A percentile compares a stretch with the other conserved stretches of the same genome.
These are phyloP conservation scores for Acanthamoeba triangularis DNA, from an alignment of 208 protist genomes.

Conservation along the genomic window DNA sequence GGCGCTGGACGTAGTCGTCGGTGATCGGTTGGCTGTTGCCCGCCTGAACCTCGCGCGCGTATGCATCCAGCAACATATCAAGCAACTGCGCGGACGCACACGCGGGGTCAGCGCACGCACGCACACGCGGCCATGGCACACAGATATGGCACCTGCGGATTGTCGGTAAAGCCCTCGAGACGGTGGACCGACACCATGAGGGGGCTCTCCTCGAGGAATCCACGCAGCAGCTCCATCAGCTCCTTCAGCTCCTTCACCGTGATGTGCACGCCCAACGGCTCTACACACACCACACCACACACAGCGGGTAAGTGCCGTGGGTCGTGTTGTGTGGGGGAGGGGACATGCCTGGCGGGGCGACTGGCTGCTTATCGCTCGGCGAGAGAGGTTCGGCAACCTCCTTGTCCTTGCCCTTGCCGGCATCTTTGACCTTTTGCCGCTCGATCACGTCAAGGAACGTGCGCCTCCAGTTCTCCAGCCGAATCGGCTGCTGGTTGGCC, in stretches of 20 bases:
- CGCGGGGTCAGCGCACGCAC: background rate
- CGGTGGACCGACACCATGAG: slow-evolving; percentile 9
- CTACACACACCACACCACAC: background rate
- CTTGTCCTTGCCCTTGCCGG: slow-evolving; percentile 22
- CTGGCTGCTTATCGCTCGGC: background rate
- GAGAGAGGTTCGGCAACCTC: background rate
- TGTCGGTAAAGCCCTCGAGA: background rate
- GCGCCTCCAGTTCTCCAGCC: slow-evolving; percentile 35
- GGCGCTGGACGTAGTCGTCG: slow-evolving; percentile 25
- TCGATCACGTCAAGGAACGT: background rate
- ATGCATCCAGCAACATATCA: slow-evolving; percentile 1
- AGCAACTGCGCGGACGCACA: background rate
- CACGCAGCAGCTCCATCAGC: slow-evolving; percentile 37
- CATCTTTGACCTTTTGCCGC: background rate
- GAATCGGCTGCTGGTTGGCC: background rate
- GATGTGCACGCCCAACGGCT: slow-evolving; percentile 4
- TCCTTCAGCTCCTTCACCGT: background rate
- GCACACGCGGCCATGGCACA: background rate
- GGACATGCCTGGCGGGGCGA: background rate
- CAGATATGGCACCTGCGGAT: background rate
- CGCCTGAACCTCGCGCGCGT: background rate
- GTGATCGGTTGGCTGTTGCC: slow-evolving; percentile 32
- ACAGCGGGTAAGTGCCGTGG: background rate
- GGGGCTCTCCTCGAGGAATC: slow-evolving; percentile 55
- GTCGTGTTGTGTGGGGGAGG: background rate